Percentiles rank a stretch among this genome's conserved stretches.
These are phyloP conservation scores for Rhytidhysteron rufulum DNA, from an alignment of 2,329 filamentous ascomycete species.

Conservation along the genomic window DNA sequence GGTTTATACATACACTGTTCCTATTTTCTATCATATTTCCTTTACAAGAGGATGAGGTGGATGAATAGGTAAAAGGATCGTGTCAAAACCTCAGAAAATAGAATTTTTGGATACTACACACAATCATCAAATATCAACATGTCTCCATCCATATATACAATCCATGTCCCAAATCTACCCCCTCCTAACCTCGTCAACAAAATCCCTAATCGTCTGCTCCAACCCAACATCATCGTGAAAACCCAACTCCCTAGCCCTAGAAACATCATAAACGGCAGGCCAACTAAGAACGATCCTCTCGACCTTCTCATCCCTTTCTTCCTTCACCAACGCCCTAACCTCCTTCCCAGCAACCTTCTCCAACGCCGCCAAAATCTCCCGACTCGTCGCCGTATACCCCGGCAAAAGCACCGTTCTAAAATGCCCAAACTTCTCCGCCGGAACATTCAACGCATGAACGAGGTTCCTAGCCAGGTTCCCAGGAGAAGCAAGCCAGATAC, in stretches of 20 bases:
- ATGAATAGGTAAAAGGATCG: too few species aligned
- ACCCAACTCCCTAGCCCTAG: constrained; percentile 52
- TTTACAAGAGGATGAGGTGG: too few species aligned
- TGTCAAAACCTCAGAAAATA: too few species aligned
- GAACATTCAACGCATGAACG: constrained; percentile 48
- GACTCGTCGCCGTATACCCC: constrained; percentile 52
- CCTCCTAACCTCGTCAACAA: constrained; percentile 29
- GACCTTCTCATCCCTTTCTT: constrained; percentile 49
- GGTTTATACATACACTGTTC: too few species aligned
- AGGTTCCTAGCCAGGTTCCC: constrained; percentile 53
- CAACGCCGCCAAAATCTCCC: constrained; percentile 55
- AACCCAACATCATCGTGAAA: constrained; percentile 48
- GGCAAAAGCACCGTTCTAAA: constrained; percentile 53
- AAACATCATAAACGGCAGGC: constrained; percentile 55
- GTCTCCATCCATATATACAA: too few species aligned
- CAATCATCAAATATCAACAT: too few species aligned
- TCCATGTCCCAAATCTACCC: too few species aligned
- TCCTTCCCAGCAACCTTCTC: constrained; percentile 53
- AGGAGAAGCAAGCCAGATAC: constrained; percentile 57
- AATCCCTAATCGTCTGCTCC: constrained; percentile 45
- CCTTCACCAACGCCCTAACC: constrained; percentile 48
- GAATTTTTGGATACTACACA: too few species aligned
- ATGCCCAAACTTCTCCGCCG: constrained; percentile 49
- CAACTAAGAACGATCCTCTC: constrained; percentile 54
- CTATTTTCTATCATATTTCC: too few species aligned